Base-by-base conservation (phyloP, 495 filamentous ascomycete genomes). In the Hypoxylon cercidicola region DNA sequence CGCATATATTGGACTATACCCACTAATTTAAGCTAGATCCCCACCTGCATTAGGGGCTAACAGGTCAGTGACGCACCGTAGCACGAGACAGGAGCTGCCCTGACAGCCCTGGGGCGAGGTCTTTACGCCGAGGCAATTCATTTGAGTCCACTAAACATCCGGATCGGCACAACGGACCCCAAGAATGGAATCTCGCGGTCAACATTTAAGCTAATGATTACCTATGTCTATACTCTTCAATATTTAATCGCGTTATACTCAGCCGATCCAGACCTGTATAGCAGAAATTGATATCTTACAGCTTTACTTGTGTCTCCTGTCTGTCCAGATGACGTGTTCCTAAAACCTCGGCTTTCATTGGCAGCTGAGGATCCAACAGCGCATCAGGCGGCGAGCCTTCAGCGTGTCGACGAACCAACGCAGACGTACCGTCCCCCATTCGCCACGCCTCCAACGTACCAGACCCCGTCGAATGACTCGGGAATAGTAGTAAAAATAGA, bases 241-340 rank as follows among this genome's bases (percentile, higher is more conserved):
- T 21, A 25, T 25, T 4, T 19, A 45, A 47, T 41, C 41, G 10
- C 47, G 6, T 35, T 30, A 46, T 60, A 60, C 46, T 45, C 18
- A 60, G 50, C 39, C 56, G 45, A 37, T 44, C 56, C 51, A 55
- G 23, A 60, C 10, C 37, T 32, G 40, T 44, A 32, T 15, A 32
- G 45, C 35, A 5, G 3, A 43, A 15, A 3, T 43, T 2, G 30
- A 51, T 54, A 51, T 32, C 44, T 35, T 41, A 53, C 21, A 45
- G 51, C 46, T 53, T 30, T 44, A 15, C 41, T 41, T 18, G 20
- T 32, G 13, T 60, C 30, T 53, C 64, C 40, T 49, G 46, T 41
- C 12, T 54, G 45, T 55, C 55, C 56, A 64, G 65, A 68, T 68
- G 65, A 68, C 65, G 65, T 68, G 65, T 60, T 68, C 60, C 13